These are phyloP conservation scores for Caulochytrium protostelioides DNA, from an alignment of 371 early-diverging fungal genomes.

Conservation along the genomic window DNA sequence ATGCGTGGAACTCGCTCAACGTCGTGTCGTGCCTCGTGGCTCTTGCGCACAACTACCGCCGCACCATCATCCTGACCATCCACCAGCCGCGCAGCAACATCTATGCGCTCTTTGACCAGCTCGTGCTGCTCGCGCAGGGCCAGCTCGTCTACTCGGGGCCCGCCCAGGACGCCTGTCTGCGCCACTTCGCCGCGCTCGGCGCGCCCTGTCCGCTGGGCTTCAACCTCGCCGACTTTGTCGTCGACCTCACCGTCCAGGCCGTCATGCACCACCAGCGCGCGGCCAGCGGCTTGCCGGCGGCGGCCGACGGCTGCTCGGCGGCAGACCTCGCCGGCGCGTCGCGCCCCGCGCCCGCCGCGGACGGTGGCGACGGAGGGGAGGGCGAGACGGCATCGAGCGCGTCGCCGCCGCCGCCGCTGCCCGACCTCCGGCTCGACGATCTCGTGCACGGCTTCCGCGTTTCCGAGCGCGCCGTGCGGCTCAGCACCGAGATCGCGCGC, in stretches of 20 bases:
- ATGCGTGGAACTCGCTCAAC: conserved; percentile 63
- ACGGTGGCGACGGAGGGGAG: background rate
- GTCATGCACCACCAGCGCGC: too few relatives aligned
- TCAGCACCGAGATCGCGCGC: background rate
- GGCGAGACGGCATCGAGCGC: background rate
- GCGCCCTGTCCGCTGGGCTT: conserved; percentile 66
- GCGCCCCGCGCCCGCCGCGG: background rate
- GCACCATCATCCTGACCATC: conserved; percentile 85
- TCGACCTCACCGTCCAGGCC: too few relatives aligned
- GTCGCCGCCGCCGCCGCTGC: background rate
- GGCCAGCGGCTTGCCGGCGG: too few relatives aligned
- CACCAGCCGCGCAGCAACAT: conserved; percentile 91
- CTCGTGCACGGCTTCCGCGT: too few relatives aligned
- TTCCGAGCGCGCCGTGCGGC: background rate
- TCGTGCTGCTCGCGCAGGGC: conserved; percentile 65
- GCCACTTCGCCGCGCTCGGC: conserved; percentile 44
- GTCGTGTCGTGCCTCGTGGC: conserved; percentile 69
- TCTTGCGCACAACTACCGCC: conserved; percentile 54
- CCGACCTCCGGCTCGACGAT: too few relatives aligned
- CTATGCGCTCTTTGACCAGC: conserved; percentile 71
- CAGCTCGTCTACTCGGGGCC: conserved; percentile 29
- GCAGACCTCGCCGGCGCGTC: too few relatives aligned
- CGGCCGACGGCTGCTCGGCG: too few relatives aligned
- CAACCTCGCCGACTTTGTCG: conserved; percentile 76
- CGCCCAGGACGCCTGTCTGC: conserved; percentile 6